phyloP scores from a whole-genome alignment of 129 eudicot species.

The Saussurea involucrata region DNA sequence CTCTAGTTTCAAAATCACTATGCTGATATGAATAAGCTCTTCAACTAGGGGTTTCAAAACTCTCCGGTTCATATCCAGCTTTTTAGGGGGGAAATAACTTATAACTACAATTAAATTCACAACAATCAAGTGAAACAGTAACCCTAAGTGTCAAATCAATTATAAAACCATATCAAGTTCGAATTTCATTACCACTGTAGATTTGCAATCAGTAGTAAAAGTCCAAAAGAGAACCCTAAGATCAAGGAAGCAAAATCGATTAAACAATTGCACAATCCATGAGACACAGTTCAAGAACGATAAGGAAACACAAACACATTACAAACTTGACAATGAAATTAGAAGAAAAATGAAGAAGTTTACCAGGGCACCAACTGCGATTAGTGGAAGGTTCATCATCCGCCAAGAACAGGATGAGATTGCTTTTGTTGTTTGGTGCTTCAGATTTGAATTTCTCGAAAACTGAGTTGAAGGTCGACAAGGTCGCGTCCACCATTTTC shows the following conservation, averaged over 20 bases:
- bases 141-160: conserved; percentile 4
- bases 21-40: no score
- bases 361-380: conserved; percentile 98
- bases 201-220: background rate
- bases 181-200: background rate
- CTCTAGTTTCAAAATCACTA: background rate
- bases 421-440: conserved; percentile 62
- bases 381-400: conserved; percentile 80
- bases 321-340: background rate
- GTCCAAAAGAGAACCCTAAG: background rate
- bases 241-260: background rate
- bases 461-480: conserved; percentile 48
- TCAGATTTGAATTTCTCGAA: conserved; percentile 66
- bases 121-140: conserved; percentile 4
- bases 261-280: background rate
- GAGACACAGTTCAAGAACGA: background rate
- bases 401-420: conserved; percentile 84
- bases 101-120: background rate
- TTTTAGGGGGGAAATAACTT: background rate
- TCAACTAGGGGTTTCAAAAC: no score
- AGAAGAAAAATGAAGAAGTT: background rate
- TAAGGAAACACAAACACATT: background rate
- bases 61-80: no score
- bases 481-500: conserved; percentile 76
- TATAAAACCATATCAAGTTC: background rate